A percentile compares a stretch with the other conserved stretches of the same genome.
phyloP scores from a whole-genome alignment of 495 filamentous ascomycete genomes.

The Bathelium albidoporum region DNA sequence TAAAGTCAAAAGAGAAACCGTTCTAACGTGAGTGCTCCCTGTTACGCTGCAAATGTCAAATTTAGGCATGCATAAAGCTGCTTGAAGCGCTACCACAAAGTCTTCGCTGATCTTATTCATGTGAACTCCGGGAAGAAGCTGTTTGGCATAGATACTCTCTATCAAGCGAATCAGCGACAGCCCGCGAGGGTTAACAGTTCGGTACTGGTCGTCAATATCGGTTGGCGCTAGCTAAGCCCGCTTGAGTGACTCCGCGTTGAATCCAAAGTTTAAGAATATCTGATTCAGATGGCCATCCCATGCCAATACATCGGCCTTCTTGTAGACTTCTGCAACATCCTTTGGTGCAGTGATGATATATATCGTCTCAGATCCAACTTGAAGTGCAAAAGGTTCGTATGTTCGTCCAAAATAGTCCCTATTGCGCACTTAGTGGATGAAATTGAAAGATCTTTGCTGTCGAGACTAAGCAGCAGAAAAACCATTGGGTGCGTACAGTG shows the following conservation, averaged over 20 bases:
- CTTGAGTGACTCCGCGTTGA: background rate
- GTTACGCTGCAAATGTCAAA: no score
- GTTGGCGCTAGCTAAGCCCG: background rate
- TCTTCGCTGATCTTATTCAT: background rate
- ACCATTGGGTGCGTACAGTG: no score
- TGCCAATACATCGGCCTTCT: background rate
- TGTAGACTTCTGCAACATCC: background rate
- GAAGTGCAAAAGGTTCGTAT: background rate
- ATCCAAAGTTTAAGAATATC: background rate
- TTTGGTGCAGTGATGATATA: background rate
- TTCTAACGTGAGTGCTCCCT: background rate
- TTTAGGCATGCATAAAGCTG: no score
- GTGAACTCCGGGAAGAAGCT: background rate
- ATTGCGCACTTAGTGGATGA: no score
- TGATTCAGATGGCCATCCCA: background rate
- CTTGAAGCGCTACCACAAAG: background rate
- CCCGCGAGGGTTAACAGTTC: background rate
- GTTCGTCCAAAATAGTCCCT: background rate
- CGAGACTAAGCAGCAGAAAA: no score
- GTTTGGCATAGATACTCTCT: background rate
- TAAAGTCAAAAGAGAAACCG: background rate
- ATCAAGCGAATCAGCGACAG: background rate
- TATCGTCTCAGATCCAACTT: background rate
- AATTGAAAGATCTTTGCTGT: no score
- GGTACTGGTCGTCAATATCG: background rate